phyloP scores from a whole-genome alignment of 495 filamentous ascomycete species.

The Halenospora varia region DNA sequence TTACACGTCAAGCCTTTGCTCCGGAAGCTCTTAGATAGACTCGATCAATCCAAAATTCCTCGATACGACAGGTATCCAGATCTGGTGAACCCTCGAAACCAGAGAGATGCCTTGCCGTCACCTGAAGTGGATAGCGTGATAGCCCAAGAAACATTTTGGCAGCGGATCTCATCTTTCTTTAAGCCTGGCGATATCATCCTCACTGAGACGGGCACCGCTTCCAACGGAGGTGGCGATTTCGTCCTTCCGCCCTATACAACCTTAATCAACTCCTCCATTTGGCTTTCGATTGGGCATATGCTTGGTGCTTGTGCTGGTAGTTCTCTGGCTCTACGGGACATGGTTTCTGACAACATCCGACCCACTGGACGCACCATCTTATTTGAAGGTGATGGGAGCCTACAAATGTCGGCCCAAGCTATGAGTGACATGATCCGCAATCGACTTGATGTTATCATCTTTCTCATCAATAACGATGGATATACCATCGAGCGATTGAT shows the following conservation, averaged over 20 bases:
- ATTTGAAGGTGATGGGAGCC: conserved; percentile 83
- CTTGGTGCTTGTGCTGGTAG: conserved; percentile 77
- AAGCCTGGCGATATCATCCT: conserved; percentile 73
- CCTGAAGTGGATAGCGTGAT: conserved; percentile 61
- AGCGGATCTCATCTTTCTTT: conserved; percentile 49
- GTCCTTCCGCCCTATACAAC: conserved; percentile 70
- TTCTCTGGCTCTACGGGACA: conserved; percentile 65
- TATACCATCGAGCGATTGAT: conserved; percentile 75
- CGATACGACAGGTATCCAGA: too few relatives aligned
- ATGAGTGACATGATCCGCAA: conserved; percentile 81
- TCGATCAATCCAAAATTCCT: too few relatives aligned
- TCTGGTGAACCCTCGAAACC: conserved; percentile 34
- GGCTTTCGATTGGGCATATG: conserved; percentile 84
- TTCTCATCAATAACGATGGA: conserved; percentile 70
- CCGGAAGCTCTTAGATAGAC: too few relatives aligned
- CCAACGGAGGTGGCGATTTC: conserved; percentile 87
- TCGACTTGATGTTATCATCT: conserved; percentile 74
- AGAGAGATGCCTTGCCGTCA: too few relatives aligned
- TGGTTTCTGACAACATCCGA: conserved; percentile 34
- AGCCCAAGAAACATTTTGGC: conserved; percentile 86
- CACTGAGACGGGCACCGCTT: conserved; percentile 85
- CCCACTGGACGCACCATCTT: conserved; percentile 75
- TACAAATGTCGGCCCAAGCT: conserved; percentile 83
- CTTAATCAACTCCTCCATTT: conserved; percentile 81
- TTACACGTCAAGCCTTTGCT: too few relatives aligned